phyloP scores from a whole-genome alignment of 441 rosid species.

The Pelargonium australe region DNA sequence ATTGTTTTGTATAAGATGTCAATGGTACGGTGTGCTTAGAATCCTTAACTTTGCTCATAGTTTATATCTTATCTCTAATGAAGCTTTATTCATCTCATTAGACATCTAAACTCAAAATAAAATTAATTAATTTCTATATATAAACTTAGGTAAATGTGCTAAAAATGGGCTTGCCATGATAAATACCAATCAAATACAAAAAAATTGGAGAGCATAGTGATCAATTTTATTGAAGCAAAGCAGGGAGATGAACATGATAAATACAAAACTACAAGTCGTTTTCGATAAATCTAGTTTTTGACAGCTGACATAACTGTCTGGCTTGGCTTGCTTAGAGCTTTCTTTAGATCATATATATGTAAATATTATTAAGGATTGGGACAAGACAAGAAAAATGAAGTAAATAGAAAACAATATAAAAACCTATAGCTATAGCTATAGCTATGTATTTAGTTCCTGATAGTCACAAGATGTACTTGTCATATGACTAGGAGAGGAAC shows the following conservation, averaged over 20 bases:
- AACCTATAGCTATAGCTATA: neutral
- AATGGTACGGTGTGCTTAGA: no score
- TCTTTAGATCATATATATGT: neutral
- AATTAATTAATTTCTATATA: no score
- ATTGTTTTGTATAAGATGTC: no score
- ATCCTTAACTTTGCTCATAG: no score
- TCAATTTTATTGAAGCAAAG: no score
- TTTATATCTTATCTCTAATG: no score
- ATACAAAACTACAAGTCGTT: neutral
- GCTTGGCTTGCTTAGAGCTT: neutral
- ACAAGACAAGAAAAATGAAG: neutral
- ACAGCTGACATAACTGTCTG: neutral
- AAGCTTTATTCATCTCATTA: no score
- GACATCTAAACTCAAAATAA: no score
- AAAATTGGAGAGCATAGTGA: no score
- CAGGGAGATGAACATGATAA: neutral
- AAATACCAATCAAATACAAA: no score
- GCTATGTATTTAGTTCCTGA: neutral
- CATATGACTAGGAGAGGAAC: constrained; percentile 16
- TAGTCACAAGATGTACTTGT: constrained; percentile 2
- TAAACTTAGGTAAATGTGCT: no score
- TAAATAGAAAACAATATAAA: neutral
- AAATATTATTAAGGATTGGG: neutral
- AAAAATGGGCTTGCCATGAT: no score
- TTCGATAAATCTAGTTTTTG: neutral